These are phyloP conservation scores for Knufia fluminis DNA, from an alignment of 2,329 filamentous ascomycete species.

Conservation along the genomic window DNA sequence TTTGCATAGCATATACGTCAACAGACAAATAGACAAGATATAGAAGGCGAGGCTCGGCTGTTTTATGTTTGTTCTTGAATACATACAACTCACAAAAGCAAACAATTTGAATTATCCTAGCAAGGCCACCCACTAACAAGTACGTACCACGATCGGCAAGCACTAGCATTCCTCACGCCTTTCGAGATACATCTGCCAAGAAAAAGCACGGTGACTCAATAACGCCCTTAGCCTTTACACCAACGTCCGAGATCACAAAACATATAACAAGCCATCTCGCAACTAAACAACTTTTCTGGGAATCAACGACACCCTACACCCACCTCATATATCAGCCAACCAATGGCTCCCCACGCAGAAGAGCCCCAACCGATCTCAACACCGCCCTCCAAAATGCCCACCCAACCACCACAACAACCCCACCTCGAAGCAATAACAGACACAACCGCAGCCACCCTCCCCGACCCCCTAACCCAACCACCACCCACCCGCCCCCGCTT, in stretches of 20 bases:
- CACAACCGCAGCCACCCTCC: constrained; percentile 29
- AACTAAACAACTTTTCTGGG: no score
- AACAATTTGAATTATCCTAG: neutral
- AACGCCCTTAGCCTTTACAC: no score
- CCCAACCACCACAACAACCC: no score
- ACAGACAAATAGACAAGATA: neutral
- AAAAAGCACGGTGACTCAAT: no score
- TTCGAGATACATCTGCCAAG: neutral
- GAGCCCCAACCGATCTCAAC: neutral
- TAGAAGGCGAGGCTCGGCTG: neutral
- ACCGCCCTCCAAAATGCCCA: neutral
- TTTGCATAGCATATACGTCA: neutral
- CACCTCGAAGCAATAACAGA: constrained; percentile 29
- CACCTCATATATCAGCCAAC: no score
- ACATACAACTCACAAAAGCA: neutral
- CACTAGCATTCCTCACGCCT: no score
- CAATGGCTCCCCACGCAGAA: constrained; percentile 21
- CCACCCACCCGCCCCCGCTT: constrained; percentile 29
- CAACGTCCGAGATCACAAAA: no score
- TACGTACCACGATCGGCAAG: neutral
- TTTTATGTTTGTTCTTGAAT: neutral
- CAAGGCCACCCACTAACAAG: no score
- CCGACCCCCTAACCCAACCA: constrained; percentile 25
- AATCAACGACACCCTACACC: no score
- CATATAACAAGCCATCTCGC: no score